These are phyloP conservation scores for Lagenaria siceraria DNA, from an alignment of 306 rosid genomes.

Conservation along the genomic window DNA sequence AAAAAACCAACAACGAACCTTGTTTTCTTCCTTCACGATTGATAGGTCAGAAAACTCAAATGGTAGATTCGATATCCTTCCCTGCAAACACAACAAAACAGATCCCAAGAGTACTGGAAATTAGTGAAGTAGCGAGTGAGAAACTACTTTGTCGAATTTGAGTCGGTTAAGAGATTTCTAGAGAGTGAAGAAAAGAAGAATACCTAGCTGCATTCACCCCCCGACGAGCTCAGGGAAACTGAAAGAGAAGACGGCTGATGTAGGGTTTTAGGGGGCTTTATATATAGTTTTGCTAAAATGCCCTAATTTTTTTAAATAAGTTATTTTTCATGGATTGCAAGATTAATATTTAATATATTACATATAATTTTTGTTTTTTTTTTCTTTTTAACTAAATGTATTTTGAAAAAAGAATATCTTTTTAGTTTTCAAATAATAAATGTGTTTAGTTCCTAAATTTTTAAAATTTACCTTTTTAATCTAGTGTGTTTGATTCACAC, in stretches of 20 bases:
- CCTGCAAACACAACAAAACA: background rate
- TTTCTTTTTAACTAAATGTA: too few species aligned
- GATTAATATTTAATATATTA: too few species aligned
- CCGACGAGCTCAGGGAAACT: background rate
- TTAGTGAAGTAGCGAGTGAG: background rate
- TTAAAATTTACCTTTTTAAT: too few species aligned
- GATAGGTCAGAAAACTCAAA: background rate
- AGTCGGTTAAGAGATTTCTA: background rate
- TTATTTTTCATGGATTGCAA: background rate
- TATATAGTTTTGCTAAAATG: background rate
- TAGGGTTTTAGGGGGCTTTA: background rate
- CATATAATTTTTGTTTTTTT: too few species aligned
- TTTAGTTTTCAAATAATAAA: too few species aligned
- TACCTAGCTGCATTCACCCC: background rate
- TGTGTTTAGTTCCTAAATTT: too few species aligned
- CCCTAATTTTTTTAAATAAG: background rate
- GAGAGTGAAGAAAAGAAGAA: background rate
- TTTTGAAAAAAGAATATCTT: too few species aligned
- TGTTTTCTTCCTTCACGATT: background rate
- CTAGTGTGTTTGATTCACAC: too few species aligned
- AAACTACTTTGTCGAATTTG: background rate
- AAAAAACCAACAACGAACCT: background rate
- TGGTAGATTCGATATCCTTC: background rate
- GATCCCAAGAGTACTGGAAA: background rate
- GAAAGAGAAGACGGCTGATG: background rate